Evolutionary conservation across 352 stramenopile genomes (phyloP), one percentile per base, ranked within the genome.

Genomic region (Phytophthora agathidicida): DNA sequence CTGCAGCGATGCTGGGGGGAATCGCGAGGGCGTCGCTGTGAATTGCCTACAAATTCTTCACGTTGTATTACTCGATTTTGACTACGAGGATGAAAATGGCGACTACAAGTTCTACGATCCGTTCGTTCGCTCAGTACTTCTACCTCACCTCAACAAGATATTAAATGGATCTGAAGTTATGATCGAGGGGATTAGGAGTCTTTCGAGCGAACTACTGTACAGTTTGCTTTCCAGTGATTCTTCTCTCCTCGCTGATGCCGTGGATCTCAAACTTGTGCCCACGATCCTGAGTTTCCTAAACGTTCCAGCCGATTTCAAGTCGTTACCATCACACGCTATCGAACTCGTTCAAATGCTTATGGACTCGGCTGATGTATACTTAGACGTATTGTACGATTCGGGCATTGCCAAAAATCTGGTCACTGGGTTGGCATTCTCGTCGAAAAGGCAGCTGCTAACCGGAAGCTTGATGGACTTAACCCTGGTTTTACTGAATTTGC

Each of bases 11-110:
- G 0, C 7, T 14, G 41, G 33, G 20, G 28, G 16, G 28, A 33
- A 16, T 22, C 42, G 67, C 26, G 44, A 77, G 44, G 50, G 60
- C 37, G 44, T 76, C 4, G 51, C 65, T 3, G 54, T 71, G 11
- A 85, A 75, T 35, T 89, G 75, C 16, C 73, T 89, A 7, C 69
- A 66, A 9, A 51, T 91, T 13, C 53, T 91, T 27, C 80, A 80
- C 43, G 31, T 70, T 24, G 49, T 80, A 1, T 45, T 91, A 35
- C 49, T 91, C 17, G 71, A 89, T 49, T 80, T 83, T 3, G 53
- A 86, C 1, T 68, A 69, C 30, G 30, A 65, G 2, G 32, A 46
- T 19, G 49, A 60, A 7, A 60, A 49, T 23, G 48, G 49, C 5
- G 48, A 65, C 7, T 60, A 65, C 10, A 20, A 73, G 2, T 45